These are phyloP conservation scores for Pistacia vera DNA, from an alignment of 345 rosid genomes.

Conservation along the genomic window DNA sequence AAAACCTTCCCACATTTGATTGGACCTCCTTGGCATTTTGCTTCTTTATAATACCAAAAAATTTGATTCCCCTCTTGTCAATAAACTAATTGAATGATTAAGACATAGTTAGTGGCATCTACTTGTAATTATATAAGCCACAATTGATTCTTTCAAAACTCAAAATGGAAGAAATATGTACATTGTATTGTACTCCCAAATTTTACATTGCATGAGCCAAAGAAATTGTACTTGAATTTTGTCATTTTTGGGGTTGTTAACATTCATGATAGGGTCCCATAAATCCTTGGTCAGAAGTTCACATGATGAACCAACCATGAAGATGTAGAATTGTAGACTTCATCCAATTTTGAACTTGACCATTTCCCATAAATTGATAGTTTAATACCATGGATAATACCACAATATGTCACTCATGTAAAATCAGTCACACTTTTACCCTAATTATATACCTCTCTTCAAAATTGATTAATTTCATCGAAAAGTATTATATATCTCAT, in stretches of 20 bases:
- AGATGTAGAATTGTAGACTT: background rate
- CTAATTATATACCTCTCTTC: too few relatives aligned
- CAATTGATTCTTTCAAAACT: slow-evolving; percentile 20
- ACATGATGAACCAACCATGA: background rate
- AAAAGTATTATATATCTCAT: too few relatives aligned
- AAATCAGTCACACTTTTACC: background rate
- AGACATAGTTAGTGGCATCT: background rate
- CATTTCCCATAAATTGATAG: background rate
- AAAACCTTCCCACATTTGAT: background rate
- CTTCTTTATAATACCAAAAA: background rate
- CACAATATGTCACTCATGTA: background rate
- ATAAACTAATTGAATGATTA: slow-evolving; percentile 15
- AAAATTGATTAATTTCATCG: too few relatives aligned
- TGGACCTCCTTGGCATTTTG: slow-evolving; percentile 10
- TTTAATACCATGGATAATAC: background rate
- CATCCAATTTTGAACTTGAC: slow-evolving; percentile 2
- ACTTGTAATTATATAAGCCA: background rate
- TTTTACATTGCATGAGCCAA: background rate
- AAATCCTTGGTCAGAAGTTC: background rate
- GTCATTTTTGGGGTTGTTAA: background rate
- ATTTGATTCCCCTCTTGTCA: background rate
- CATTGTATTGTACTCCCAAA: background rate
- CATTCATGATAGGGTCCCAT: background rate
- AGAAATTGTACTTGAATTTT: background rate
- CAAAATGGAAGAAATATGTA: slow-evolving; percentile 12